Conservation (phyloP, 1,284 basidiomycete genomes). For the Jaminaea rosea region DNA sequence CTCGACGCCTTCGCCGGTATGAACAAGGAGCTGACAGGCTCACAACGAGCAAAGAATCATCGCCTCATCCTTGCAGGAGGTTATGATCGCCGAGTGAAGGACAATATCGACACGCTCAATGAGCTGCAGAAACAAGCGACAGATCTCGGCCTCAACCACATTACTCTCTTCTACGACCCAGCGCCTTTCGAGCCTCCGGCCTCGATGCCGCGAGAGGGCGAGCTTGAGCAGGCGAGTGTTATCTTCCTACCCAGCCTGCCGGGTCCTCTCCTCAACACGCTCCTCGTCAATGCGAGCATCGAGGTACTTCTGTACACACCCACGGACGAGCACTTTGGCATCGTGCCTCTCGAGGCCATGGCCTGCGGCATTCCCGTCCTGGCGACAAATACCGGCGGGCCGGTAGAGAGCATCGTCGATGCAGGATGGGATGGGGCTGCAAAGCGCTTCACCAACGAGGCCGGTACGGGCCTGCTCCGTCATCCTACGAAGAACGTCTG, state of each 20-base stretch:
- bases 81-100: slow-evolving; percentile 62
- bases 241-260: slow-evolving; percentile 39
- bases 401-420: slow-evolving; percentile 76
- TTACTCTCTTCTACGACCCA: slow-evolving; percentile 29
- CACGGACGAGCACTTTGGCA: slow-evolving; percentile 91
- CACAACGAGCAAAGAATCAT: slow-evolving; percentile 2
- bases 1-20: slow-evolving; percentile 63
- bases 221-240: slow-evolving; percentile 14
- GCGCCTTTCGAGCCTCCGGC: slow-evolving; percentile 37
- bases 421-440: slow-evolving; percentile 21
- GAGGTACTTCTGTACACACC: slow-evolving; percentile 75
- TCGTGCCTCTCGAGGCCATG: slow-evolving; percentile 93
- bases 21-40: slow-evolving; percentile 20
- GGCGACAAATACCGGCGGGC: slow-evolving; percentile 80
- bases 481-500: slow-evolving; percentile 20
- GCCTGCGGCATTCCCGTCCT: slow-evolving; percentile 79
- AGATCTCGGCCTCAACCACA: slow-evolving; percentile 49
- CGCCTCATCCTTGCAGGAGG: slow-evolving; percentile 54
- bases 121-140: slow-evolving; percentile 27
- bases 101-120: slow-evolving; percentile 60
- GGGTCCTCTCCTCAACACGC: slow-evolving; percentile 28
- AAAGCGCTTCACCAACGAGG: slow-evolving; percentile 8
- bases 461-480: slow-evolving; percentile 27
- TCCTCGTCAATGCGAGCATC: slow-evolving; percentile 21
- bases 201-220: slow-evolving; percentile 16